Percentiles rank a stretch among this genome's conserved stretches.
These are phyloP conservation scores for Thielaviopsis musarum DNA, from an alignment of 2,329 filamentous ascomycete species.

Conservation along the genomic window DNA sequence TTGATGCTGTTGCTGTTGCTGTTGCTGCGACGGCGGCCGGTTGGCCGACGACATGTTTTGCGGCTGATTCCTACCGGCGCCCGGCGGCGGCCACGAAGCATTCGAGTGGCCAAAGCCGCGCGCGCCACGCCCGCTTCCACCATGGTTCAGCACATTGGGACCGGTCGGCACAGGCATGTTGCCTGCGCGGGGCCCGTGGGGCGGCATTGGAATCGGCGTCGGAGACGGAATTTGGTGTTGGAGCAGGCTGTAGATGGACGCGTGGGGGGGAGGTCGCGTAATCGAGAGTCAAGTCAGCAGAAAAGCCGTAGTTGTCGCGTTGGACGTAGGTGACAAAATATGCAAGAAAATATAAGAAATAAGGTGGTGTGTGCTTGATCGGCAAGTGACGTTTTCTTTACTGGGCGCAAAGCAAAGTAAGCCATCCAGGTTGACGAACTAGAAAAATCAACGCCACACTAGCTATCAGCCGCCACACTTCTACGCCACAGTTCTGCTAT, in stretches of 20 bases:
- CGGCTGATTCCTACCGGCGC: background rate
- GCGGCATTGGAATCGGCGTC: background rate
- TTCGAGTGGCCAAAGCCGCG: constrained; percentile 1
- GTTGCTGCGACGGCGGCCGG: background rate
- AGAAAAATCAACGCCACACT: background rate
- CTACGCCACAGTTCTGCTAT: background rate
- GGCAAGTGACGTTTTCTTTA: background rate
- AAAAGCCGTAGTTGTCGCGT: background rate
- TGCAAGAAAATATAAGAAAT: background rate
- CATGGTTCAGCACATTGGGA: background rate
- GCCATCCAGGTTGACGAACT: no score
- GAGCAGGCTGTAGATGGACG: no score
- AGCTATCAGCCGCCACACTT: background rate
- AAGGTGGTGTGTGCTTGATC: background rate
- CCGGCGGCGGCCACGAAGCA: background rate
- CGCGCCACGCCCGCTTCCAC: background rate
- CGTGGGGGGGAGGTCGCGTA: background rate
- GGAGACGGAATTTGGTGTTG: background rate
- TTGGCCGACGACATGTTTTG: background rate
- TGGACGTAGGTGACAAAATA: background rate
- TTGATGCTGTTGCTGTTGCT: constrained; percentile 3
- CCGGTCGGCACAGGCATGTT: constrained; percentile 3
- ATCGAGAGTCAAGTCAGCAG: background rate
- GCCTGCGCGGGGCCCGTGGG: background rate
- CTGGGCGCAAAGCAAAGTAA: background rate